Evolutionary conservation across 305 asterid genomes (phyloP).

Genomic region (Fraxinus angustifolia): DNA sequence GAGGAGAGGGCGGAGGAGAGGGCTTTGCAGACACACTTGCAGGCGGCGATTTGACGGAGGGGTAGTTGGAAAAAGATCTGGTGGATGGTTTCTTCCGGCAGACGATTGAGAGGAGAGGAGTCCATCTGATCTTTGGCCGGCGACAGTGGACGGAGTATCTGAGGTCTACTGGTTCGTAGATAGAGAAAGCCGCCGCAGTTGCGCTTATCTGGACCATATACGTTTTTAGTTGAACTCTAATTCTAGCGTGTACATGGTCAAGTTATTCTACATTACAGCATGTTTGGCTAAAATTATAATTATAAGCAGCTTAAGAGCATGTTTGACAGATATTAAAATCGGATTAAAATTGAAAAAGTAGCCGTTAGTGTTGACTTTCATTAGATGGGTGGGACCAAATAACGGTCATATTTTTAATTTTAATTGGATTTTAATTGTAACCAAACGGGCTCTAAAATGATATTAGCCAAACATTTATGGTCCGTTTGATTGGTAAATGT

Average conservation of each 20-base stretch:
- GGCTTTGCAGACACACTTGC: slow-evolving; percentile 65
- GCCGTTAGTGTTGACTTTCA: too few species aligned
- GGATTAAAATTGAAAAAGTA: too few species aligned
- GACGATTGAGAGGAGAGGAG: slow-evolving; percentile 58
- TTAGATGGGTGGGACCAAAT: too few species aligned
- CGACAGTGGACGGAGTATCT: neutral
- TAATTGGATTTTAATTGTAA: too few species aligned
- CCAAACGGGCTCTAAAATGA: too few species aligned
- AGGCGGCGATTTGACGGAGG: slow-evolving; percentile 65
- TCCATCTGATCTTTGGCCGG: slow-evolving; percentile 41
- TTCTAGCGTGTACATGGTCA: neutral
- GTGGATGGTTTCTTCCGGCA: slow-evolving; percentile 76
- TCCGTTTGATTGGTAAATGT: too few species aligned
- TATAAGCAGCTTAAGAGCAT: too few species aligned
- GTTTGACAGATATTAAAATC: too few species aligned
- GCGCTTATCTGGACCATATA: neutral
- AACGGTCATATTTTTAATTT: too few species aligned
- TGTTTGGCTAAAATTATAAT: neutral
- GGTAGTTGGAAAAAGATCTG: slow-evolving; percentile 72
- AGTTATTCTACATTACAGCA: neutral
- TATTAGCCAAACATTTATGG: too few species aligned
- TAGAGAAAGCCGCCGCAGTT: neutral
- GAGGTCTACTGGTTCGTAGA: neutral
- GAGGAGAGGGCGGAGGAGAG: slow-evolving; percentile 58
- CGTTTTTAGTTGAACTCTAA: neutral